Evolutionary conservation across 257 asterid genomes (phyloP).

Genomic region (Nicotiana undulata): DNA sequence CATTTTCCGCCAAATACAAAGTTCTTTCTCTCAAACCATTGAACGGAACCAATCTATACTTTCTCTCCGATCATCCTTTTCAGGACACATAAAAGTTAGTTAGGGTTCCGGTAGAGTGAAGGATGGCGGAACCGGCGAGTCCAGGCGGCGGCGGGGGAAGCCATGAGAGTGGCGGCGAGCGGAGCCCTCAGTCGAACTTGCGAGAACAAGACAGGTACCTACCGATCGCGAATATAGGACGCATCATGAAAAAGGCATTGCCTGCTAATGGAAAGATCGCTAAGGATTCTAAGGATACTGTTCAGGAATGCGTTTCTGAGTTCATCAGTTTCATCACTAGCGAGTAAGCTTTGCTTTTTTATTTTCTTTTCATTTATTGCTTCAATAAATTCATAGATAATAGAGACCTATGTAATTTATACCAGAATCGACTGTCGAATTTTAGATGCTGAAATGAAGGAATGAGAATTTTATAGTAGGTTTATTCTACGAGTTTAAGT

Average conservation of each 20-base stretch:
- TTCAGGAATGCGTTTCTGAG: constrained; percentile 73
- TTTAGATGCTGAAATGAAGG: neutral
- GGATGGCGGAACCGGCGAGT: constrained; percentile 36
- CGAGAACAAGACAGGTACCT: constrained; percentile 69
- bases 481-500: neutral
- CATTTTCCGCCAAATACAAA: constrained; percentile 5
- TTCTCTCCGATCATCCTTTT: neutral
- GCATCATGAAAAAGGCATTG: constrained; percentile 72
- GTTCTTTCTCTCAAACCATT: neutral
- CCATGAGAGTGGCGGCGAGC: constrained; percentile 61
- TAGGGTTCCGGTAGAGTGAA: constrained; percentile 35
- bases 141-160: constrained; percentile 43
- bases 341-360: constrained; percentile 40
- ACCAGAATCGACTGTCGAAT: neutral
- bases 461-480: neutral
- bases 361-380: neutral
- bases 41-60: neutral
- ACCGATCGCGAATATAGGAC: constrained; percentile 66
- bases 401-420: neutral
- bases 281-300: constrained; percentile 71
- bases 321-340: constrained; percentile 70
- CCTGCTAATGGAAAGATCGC: constrained; percentile 70
- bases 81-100: neutral
- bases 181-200: constrained; percentile 56
- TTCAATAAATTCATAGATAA: neutral